Evolutionary conservation across 2,329 filamentous ascomycete genomes (phyloP), one percentile per base, ranked within the genome.

Genomic region (Fusarium dlaminii): DNA sequence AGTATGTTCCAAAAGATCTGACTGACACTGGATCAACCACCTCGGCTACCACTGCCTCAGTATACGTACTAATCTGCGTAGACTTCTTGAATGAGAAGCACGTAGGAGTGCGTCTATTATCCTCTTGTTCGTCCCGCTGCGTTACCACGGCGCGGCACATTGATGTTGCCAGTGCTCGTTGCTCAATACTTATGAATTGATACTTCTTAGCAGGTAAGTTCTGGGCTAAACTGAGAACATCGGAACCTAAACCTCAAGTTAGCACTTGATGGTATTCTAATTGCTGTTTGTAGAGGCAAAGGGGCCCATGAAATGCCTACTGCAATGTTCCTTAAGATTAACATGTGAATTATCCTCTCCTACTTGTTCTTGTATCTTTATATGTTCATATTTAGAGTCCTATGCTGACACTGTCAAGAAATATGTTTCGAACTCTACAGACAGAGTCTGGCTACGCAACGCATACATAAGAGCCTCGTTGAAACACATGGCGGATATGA

Each of bases 371-470:
- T 24, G 12, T 11, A 24, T 24, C 22, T 34, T 12, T 14, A 8
- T 1, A 3, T 24, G 3, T 6, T 51, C 6, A 5, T 24, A 5
- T 32, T 6, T 12, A 11, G 20, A 30, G 5, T 17, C 14, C 3
- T n/a, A 13, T n/a, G 3, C 6, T 12, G 10, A 5, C 7, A 3
- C 14, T n/a, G 15, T 30, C 15, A n/a, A n/a, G 11, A 8, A 5
- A 30, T n/a, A 11, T 8, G 12, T 3, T 24, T 34, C 10, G 30
- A 34, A 15, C 9, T 34, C 13, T 14, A 24, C 17, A 34, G 8
- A 0, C 6, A 11, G n/a, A 36, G 17, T 51, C 3, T 24, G 1
- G 12, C 17, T 27, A 15, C 27, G 3, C 17, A 20, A 27, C n/a
- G 1, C 17, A 15, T 24, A 15, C 8, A 13, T 17, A 49, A 18